Percentiles rank a stretch among this genome's conserved stretches.
Evolutionary conservation across 768 basidiomycete genomes (phyloP).

Genomic region (Phylloporus sp.): DNA sequence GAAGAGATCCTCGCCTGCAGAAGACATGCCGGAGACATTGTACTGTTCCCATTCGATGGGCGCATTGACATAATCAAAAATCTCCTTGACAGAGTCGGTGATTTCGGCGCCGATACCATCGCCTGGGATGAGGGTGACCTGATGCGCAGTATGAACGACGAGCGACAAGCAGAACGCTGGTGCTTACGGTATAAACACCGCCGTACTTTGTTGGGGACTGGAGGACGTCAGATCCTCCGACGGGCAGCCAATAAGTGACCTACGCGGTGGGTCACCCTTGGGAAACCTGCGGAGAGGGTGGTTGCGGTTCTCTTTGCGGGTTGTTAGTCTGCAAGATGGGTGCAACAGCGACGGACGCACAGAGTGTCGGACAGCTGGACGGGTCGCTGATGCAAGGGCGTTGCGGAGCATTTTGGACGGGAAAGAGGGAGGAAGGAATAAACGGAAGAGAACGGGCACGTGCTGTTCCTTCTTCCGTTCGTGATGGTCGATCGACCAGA

Average conservation of each 20-base stretch:
- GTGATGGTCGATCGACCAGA: slow-evolving; percentile 19
- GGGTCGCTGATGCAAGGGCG: slow-evolving; percentile 53
- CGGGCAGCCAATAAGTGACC: slow-evolving; percentile 21
- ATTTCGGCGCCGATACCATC: slow-evolving; percentile 98
- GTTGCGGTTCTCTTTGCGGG: slow-evolving; percentile 60
- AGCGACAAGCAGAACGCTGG: slow-evolving; percentile 1
- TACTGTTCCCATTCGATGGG: slow-evolving; percentile 99
- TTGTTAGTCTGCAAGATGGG: slow-evolving; percentile 1
- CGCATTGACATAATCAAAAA: slow-evolving; percentile 95
- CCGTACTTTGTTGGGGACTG: slow-evolving; percentile 88
- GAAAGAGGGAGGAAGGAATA: slow-evolving; percentile 28
- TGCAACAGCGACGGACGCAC: slow-evolving; percentile 38
- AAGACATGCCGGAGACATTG: slow-evolving; percentile 94
- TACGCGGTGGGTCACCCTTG: slow-evolving; percentile 70
- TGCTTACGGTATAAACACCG: slow-evolving; percentile 81
- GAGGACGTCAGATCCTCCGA: slow-evolving; percentile 4
- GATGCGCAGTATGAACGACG: slow-evolving; percentile 22
- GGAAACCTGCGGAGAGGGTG: slow-evolving; percentile 75
- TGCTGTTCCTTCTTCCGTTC: not conserved
- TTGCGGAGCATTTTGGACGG: slow-evolving; percentile 55
- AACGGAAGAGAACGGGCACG: slow-evolving; percentile 20
- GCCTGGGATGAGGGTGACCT: slow-evolving; percentile 97
- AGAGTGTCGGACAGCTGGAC: slow-evolving; percentile 48
- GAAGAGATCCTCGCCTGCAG: slow-evolving; percentile 91
- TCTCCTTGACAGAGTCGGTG: slow-evolving; percentile 97